Base-by-base conservation (phyloP, 1,139 yeast species). In the Scheffersomyces segobiensis region DNA sequence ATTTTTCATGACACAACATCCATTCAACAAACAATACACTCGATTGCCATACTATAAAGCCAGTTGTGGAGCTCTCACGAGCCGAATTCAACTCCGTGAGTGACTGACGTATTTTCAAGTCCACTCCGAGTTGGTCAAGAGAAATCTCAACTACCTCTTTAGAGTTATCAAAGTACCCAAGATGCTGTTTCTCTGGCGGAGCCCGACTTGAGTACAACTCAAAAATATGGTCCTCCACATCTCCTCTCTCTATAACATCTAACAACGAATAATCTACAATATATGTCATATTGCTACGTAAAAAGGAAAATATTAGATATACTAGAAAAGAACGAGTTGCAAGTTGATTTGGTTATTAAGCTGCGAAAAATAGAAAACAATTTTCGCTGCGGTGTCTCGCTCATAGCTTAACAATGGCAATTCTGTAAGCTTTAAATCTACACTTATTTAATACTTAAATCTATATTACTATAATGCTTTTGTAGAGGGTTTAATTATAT, bases 11-110 rank as follows among this genome's bases (percentile, higher is more conserved):
- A 5, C 66, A 60, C 14, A 80, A 54, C 1, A 86, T 55, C 91
- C 92, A 88, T 53, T 84, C 82, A 0, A 80, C 79, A 51, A 88
- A 74, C 5, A 75, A 66, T 1, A 82, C 79, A 1, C 89, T 79
- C 1, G 85, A 75, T 52, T 75, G 75, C 93, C 95, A 89, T 50
- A 87, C 78, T 19, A 88, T 81, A 59, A 85, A 90, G 5, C 95
- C 95, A 0, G 93, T 89, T 2, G 91, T 83, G 5, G 87, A 80
- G 0, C 78, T 64, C 50, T 76, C 73, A 1, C 65, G 65, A 19
- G 74, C 71, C 1, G 85, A 79, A 12, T 80, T 68, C 55, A 82
- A 70, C 10, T 72, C 72, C 0, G 83, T 69, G n/a, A 78, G 66
- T 8, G 85, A 80, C 60, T 83, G 87, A 12, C 69, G 63, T 6